Evolutionary conservation across 202 grass and related monocot species (phyloP).

Genomic region (Panicum hallii): DNA sequence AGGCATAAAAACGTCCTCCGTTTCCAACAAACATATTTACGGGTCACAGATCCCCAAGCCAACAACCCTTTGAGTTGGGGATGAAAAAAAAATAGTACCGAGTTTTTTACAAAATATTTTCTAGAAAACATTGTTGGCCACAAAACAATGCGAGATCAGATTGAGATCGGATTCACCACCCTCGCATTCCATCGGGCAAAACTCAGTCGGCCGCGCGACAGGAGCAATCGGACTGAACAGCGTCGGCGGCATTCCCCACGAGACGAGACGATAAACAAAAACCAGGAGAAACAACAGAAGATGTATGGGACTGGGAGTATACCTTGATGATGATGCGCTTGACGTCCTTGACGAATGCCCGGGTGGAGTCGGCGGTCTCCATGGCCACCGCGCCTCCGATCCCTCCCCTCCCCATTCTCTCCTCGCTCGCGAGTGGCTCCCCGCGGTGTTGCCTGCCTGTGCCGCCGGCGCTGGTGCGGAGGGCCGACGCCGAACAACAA

Average conservation of each 20-base stretch:
- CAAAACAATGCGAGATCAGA: not conserved
- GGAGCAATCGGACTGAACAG: too few species aligned
- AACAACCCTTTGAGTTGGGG: not conserved
- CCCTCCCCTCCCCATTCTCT: conserved; percentile 75
- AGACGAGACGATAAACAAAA: not conserved
- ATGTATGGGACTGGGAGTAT: not conserved
- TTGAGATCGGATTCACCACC: not conserved
- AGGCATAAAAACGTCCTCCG: not conserved
- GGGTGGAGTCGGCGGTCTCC: conserved; percentile 65
- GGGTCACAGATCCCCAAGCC: not conserved
- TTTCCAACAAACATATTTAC: not conserved
- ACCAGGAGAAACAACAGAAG: not conserved
- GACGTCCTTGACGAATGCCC: conserved; percentile 73
- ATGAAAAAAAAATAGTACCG: not conserved
- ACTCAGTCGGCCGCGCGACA: not conserved
- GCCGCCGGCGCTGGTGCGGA: conserved; percentile 13
- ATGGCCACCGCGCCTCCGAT: conserved; percentile 69
- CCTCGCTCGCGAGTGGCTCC: conserved; percentile 16
- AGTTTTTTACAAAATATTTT: not conserved
- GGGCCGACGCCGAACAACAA: conserved; percentile 19
- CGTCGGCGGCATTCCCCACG: not conserved
- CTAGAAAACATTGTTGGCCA: not conserved
- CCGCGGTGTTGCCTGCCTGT: not conserved
- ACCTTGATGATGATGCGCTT: conserved; percentile 89
- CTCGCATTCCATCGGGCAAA: not conserved